Percentiles rank a stretch among this genome's conserved stretches.
phyloP scores from a whole-genome alignment of 306 rosid genomes.

The Ochetophila trinervis region DNA sequence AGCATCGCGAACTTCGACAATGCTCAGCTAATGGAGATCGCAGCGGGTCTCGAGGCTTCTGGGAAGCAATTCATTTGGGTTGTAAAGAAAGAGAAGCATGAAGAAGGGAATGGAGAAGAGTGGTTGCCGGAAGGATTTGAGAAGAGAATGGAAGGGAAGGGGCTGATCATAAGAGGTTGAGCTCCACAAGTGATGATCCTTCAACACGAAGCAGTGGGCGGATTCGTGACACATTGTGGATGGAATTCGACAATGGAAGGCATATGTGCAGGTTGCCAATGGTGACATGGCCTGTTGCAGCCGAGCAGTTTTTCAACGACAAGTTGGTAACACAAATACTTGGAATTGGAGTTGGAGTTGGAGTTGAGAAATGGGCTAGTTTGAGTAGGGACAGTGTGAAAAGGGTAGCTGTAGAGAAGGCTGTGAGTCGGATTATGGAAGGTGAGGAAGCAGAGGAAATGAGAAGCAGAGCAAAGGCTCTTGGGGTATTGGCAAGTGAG shows the following conservation, averaged over 20 bases:
- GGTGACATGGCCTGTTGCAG: slow-evolving; percentile 24
- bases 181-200: slow-evolving; percentile 40
- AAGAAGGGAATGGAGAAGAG: slow-evolving; percentile 13
- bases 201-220: slow-evolving; percentile 32
- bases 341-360: slow-evolving; percentile 30
- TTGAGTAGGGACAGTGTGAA: slow-evolving; percentile 8
- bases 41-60: slow-evolving; percentile 48
- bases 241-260: slow-evolving; percentile 41
- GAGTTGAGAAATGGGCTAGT: slow-evolving; percentile 21
- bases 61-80: slow-evolving; percentile 47
- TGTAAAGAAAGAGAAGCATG: slow-evolving; percentile 14
- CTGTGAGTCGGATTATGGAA: slow-evolving; percentile 22
- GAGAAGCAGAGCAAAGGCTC: slow-evolving; percentile 17
- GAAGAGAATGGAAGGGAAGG: slow-evolving; percentile 37
- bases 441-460: slow-evolving; percentile 4
- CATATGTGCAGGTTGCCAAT: slow-evolving; percentile 31
- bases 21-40: slow-evolving; percentile 50
- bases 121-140: slow-evolving; percentile 29
- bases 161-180: slow-evolving; percentile 30
- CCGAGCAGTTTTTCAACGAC: slow-evolving; percentile 22
- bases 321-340: slow-evolving; percentile 31
- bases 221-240: slow-evolving; percentile 40
- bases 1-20: slow-evolving; percentile 23
- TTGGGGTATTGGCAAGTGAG: slow-evolving; percentile 15
- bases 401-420: slow-evolving; percentile 23